Evolutionary conservation across 2,329 filamentous ascomycete species (phyloP), one percentile per base, ranked within the genome.

Genomic region (Fusarium chaquense): DNA sequence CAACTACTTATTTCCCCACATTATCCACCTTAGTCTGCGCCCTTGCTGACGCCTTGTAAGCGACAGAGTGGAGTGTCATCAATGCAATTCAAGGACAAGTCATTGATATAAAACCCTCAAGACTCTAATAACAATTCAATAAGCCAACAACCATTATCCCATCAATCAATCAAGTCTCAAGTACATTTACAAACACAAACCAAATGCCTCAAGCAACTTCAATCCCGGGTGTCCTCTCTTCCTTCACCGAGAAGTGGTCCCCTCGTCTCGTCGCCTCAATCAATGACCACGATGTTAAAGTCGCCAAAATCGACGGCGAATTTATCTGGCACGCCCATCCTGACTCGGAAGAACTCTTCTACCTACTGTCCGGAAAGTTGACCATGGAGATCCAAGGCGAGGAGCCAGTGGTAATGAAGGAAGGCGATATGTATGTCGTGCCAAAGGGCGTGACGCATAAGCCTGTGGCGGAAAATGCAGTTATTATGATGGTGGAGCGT

Each of bases 241-340:
- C 71, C 9, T 77, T 78, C 54, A 71, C 72, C 1, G 73, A 77
- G 32, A 70, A 56, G 2, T 80, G 76, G 76, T 73, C 76, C 0
- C 78, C 77, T 0, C 76, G 73, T 3, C 73, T 80, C 18, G 67
- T 81, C 43, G 77, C 78, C 10, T 65, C 65, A 3, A 60, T 81
- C 51, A 80, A 81, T 65, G 71, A 77, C n/a, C 76, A 80, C 24
- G 78, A 83, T 30, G 75, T 83, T 51, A 81, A 82, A 66, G 72
- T 82, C 44, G 80, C 78, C 52, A 81, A 79, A 26, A 75, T 81
- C 8, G 74, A 81, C 58, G 81, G 80, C 2, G 65, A 70, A 15
- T 83, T 83, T 44, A 76, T 82, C 24, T 82, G 79, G 76, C 81
- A 83, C 50, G 72, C 78, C 0, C 81, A 83, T 45, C 78, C 78